Evolutionary conservation across 768 basidiomycete genomes (phyloP).

Genomic region (Asterophora lycoperdoides): DNA sequence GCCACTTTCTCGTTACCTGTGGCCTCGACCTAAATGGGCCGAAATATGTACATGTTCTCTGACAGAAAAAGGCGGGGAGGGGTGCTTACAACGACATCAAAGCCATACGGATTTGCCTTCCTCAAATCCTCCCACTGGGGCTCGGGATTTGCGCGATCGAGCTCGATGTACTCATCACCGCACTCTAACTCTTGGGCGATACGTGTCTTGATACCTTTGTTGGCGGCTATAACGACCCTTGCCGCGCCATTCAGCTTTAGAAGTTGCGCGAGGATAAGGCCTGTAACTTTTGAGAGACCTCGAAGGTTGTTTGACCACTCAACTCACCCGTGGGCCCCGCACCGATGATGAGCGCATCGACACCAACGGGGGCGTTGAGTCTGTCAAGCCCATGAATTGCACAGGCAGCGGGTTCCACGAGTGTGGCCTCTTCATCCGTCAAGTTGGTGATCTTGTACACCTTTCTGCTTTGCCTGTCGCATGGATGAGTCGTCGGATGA

Average conservation of each 20-base stretch:
- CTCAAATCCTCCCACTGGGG: slow-evolving; percentile 67
- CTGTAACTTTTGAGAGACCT: slow-evolving; percentile 20
- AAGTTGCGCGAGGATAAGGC: slow-evolving; percentile 72
- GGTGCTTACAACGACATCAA: slow-evolving; percentile 56
- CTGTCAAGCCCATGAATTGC: slow-evolving; percentile 80
- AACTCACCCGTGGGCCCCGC: slow-evolving; percentile 63
- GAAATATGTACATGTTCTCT: too few species aligned
- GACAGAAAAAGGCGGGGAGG: neutral
- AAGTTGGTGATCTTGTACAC: slow-evolving; percentile 74
- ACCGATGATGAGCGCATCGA: slow-evolving; percentile 70
- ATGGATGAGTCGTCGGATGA: neutral
- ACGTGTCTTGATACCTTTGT: slow-evolving; percentile 76
- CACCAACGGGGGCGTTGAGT: slow-evolving; percentile 60
- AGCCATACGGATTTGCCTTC: slow-evolving; percentile 73
- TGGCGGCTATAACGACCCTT: slow-evolving; percentile 66
- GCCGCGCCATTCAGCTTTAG: slow-evolving; percentile 72
- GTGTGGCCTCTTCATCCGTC: slow-evolving; percentile 70
- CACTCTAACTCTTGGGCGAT: slow-evolving; percentile 66
- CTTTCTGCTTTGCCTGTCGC: slow-evolving; percentile 54
- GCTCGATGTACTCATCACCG: slow-evolving; percentile 71
- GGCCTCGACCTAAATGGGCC: slow-evolving; percentile 49
- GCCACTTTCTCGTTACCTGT: slow-evolving; percentile 72
- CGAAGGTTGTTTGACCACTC: neutral
- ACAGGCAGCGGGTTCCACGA: slow-evolving; percentile 75
- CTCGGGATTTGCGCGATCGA: slow-evolving; percentile 60